A percentile compares a stretch with the other conserved stretches of the same genome.
Evolutionary conservation across 768 basidiomycete genomes (phyloP).

Genomic region (Lyophyllum semitale): DNA sequence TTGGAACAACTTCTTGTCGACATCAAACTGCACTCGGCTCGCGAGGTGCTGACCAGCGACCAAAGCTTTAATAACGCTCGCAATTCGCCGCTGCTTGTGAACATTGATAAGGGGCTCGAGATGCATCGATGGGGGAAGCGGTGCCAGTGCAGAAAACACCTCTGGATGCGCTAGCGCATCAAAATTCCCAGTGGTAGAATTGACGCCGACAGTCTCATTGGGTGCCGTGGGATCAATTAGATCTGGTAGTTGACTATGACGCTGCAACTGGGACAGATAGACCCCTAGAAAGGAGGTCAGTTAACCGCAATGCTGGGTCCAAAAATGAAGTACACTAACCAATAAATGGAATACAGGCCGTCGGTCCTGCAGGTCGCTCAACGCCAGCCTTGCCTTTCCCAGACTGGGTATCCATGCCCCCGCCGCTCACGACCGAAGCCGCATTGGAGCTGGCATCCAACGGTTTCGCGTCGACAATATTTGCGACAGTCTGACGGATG

Average conservation of each 20-base stretch:
- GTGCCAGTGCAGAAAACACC: conserved; percentile 72
- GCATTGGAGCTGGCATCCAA: conserved; percentile 55
- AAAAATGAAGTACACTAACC: conserved; percentile 43
- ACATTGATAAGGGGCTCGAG: conserved; percentile 88
- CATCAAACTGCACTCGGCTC: conserved; percentile 64
- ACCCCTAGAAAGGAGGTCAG: conserved; percentile 47
- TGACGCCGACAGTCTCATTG: conserved; percentile 63
- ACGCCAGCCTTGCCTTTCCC: conserved; percentile 40
- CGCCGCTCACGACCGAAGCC: conserved; percentile 50
- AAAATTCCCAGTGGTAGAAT: conserved; percentile 62
- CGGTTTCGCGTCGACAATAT: conserved; percentile 68
- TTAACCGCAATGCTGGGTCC: not conserved
- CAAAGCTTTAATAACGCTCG: conserved; percentile 76
- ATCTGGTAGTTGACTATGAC: conserved; percentile 69
- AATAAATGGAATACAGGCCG: conserved; percentile 81
- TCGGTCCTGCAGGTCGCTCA: conserved; percentile 38
- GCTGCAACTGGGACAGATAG: conserved; percentile 73
- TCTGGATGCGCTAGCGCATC: conserved; percentile 75
- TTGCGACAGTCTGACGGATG: conserved; percentile 65
- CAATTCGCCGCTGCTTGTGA: conserved; percentile 84
- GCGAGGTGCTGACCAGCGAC: conserved; percentile 86
- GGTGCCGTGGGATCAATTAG: conserved; percentile 84
- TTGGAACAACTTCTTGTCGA: conserved; percentile 79
- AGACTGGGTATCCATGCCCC: conserved; percentile 38
- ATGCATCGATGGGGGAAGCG: conserved; percentile 75